Percentiles rank a stretch among this genome's conserved stretches.
phyloP scores from a whole-genome alignment of 805 yeast genomes.

The Yamadazyma ubonensis region DNA sequence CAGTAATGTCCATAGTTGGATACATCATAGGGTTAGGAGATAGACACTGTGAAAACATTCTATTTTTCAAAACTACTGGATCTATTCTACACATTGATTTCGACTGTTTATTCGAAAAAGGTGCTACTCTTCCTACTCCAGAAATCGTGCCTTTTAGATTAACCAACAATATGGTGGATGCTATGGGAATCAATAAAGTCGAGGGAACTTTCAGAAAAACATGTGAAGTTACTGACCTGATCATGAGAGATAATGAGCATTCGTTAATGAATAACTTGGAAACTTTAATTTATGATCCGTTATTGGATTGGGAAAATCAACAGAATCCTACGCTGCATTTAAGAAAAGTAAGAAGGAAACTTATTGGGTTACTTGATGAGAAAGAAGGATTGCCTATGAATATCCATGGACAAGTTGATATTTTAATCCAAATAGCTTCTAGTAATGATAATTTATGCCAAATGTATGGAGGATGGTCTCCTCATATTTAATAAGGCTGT shows the following conservation, averaged over 20 bases:
- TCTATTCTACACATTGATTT: conserved; percentile 90
- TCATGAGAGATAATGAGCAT: conserved; percentile 77
- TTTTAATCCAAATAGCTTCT: conserved; percentile 78
- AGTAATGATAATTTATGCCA: conserved; percentile 66
- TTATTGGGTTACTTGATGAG: conserved; percentile 76
- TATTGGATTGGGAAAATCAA: conserved; percentile 68
- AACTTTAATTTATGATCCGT: conserved; percentile 89
- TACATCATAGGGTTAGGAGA: conserved; percentile 93
- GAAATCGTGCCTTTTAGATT: conserved; percentile 93
- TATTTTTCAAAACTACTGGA: conserved; percentile 72
- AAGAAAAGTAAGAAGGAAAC: conserved; percentile 69
- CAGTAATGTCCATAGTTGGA: conserved; percentile 98
- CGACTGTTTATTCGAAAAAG: conserved; percentile 92
- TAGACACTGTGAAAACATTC: conserved; percentile 89
- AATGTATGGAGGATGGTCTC: conserved; percentile 93
- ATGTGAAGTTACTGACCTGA: conserved; percentile 75
- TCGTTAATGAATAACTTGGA: conserved; percentile 87
- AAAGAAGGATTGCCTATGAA: conserved; percentile 84
- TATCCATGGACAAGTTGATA: conserved; percentile 90
- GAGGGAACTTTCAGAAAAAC: conserved; percentile 88
- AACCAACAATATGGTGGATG: conserved; percentile 89
- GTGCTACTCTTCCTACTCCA: conserved; percentile 69
- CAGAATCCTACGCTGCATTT: conserved; percentile 67
- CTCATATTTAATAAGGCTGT: conserved; percentile 32
- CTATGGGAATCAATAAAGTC: conserved; percentile 82